Percentiles rank a stretch among this genome's conserved stretches.
Evolutionary conservation across 495 filamentous ascomycete genomes (phyloP).

Genomic region (Hypoxylon fuscum): DNA sequence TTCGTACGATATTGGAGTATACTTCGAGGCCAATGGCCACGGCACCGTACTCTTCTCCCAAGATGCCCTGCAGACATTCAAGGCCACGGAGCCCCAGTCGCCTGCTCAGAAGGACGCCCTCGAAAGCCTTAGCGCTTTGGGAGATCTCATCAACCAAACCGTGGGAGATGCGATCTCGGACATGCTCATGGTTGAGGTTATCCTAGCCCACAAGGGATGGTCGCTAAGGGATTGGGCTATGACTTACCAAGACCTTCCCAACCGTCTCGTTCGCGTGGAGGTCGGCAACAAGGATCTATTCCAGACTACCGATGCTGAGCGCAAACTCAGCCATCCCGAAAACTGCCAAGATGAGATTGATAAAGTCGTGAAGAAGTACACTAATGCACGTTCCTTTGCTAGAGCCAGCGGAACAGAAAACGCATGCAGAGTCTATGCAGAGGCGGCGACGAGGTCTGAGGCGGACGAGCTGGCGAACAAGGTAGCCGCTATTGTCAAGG

Average conservation of each 20-base stretch:
- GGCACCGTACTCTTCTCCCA: conserved; percentile 95
- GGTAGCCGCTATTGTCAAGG: conserved; percentile 75
- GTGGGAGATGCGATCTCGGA: conserved; percentile 97
- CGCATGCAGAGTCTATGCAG: conserved; percentile 95
- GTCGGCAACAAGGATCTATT: conserved; percentile 88
- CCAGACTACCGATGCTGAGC: conserved; percentile 89
- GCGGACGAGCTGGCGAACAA: conserved; percentile 86
- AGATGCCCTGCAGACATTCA: conserved; percentile 78
- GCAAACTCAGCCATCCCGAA: conserved; percentile 79
- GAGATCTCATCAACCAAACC: conserved; percentile 94
- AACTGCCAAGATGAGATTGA: conserved; percentile 88
- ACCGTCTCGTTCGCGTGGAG: conserved; percentile 90
- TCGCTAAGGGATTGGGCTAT: conserved; percentile 87
- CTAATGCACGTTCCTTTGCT: conserved; percentile 88
- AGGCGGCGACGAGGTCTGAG: conserved; percentile 84
- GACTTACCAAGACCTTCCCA: conserved; percentile 95
- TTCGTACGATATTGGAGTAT: conserved; percentile 92
- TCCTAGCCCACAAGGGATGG: conserved; percentile 95
- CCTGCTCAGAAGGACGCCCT: conserved; percentile 89
- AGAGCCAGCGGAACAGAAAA: conserved; percentile 95
- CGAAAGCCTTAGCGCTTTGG: conserved; percentile 80
- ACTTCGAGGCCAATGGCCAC: conserved; percentile 98
- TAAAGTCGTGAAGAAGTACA: conserved; percentile 85
- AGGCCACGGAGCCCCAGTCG: conserved; percentile 81
- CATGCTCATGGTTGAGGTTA: conserved; percentile 93